Conservation (phyloP, 768 basidiomycete species). For the Zangia roseola region DNA sequence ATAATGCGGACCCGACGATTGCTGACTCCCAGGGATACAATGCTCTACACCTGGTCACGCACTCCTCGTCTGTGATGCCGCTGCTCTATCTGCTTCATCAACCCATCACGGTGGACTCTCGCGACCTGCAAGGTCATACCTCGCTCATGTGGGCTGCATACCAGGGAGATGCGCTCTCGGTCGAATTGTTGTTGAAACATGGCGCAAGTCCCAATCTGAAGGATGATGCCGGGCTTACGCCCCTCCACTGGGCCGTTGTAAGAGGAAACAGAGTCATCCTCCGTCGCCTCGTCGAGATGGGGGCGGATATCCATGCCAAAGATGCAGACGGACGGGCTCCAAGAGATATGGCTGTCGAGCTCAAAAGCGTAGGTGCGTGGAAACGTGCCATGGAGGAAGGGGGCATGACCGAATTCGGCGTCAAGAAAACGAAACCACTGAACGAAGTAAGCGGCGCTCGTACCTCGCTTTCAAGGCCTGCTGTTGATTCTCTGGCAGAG, state of each 20-base stretch:
- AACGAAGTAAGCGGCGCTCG: slow-evolving; percentile 56
- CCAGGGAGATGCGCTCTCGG: slow-evolving; percentile 95
- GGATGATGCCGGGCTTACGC: slow-evolving; percentile 82
- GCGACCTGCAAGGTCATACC: slow-evolving; percentile 91
- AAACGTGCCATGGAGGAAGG: slow-evolving; percentile 87
- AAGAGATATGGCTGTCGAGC: slow-evolving; percentile 90
- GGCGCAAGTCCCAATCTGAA: slow-evolving; percentile 76
- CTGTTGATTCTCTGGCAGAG: slow-evolving; percentile 42
- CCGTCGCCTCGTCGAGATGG: slow-evolving; percentile 79
- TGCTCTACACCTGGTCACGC: slow-evolving; percentile 90
- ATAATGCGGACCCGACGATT: slow-evolving; percentile 92
- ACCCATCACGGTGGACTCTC: slow-evolving; percentile 87
- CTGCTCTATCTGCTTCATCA: slow-evolving; percentile 90
- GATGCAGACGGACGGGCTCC: slow-evolving; percentile 86
- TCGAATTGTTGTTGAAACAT: slow-evolving; percentile 85
- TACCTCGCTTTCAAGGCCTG: background rate
- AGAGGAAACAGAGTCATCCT: slow-evolving; percentile 91
- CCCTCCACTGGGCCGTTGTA: slow-evolving; percentile 97
- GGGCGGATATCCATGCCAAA: slow-evolving; percentile 76
- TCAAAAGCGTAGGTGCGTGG: slow-evolving; percentile 90
- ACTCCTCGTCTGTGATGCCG: slow-evolving; percentile 93
- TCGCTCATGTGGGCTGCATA: slow-evolving; percentile 99
- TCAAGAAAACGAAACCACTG: slow-evolving; percentile 62
- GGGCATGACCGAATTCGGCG: slow-evolving; percentile 75
- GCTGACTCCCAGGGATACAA: slow-evolving; percentile 95